phyloP scores from a whole-genome alignment of 371 early-diverging fungal genomes.

The Rhizomucor miehei region DNA sequence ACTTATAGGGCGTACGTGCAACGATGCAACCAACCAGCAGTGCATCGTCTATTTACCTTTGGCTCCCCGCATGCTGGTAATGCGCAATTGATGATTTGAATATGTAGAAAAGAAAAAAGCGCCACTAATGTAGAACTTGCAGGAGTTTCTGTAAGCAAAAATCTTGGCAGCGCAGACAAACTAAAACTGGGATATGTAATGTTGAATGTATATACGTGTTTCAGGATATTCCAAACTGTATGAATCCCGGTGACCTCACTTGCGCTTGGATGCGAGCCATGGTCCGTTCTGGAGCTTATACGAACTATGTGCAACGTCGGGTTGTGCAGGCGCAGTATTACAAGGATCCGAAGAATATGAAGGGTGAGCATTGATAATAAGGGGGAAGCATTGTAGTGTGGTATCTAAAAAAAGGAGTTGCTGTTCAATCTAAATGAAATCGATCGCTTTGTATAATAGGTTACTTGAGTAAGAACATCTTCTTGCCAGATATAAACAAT shows the following conservation, averaged over 20 bases:
- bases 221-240: conserved; percentile 77
- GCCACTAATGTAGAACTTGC: background rate
- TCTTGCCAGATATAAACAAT: conserved; percentile 87
- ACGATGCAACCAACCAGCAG: conserved; percentile 72
- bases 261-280: conserved; percentile 70
- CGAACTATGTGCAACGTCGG: conserved; percentile 73
- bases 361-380: conserved; percentile 20
- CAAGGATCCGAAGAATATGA: conserved; percentile 62
- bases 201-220: background rate
- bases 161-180: too few relatives aligned
- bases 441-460: conserved; percentile 22
- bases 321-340: conserved; percentile 93
- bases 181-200: background rate
- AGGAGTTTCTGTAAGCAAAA: conserved; percentile 10
- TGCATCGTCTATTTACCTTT: conserved; percentile 81
- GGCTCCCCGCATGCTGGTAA: conserved; percentile 81
- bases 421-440: conserved; percentile 2
- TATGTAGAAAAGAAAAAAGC: conserved; percentile 3
- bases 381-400: background rate
- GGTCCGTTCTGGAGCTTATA: conserved; percentile 73
- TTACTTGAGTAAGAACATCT: conserved; percentile 76
- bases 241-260: conserved; percentile 40
- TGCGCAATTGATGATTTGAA: background rate
- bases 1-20: conserved; percentile 71
- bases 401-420: too few relatives aligned